Percentiles rank a stretch among this genome's conserved stretches.
phyloP scores from a whole-genome alignment of 1,139 yeast genomes.

The Hemisphaericaspora xylofermentans region DNA sequence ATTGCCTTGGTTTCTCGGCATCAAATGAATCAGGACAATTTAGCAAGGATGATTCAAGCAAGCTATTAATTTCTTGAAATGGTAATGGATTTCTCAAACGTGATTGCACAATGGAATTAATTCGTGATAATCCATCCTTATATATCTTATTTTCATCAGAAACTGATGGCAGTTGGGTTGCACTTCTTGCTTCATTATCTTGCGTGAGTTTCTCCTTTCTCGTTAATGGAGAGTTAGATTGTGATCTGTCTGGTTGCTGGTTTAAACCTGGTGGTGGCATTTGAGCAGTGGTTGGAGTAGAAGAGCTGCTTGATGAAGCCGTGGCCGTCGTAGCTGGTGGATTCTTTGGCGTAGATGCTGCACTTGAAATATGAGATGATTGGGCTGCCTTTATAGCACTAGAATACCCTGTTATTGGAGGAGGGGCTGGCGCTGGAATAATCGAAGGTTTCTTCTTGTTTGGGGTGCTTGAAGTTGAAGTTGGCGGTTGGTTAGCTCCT shows the following conservation, averaged over 20 bases:
- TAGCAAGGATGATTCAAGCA: slow-evolving; percentile 73
- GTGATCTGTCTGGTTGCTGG: slow-evolving; percentile 34
- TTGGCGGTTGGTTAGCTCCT: slow-evolving; percentile 2
- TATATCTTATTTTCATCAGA: slow-evolving; percentile 22
- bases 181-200: slow-evolving; percentile 7
- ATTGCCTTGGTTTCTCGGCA: slow-evolving; percentile 81
- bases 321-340: slow-evolving; percentile 10
- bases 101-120: slow-evolving; percentile 32
- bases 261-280: slow-evolving; percentile 28
- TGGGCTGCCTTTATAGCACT: slow-evolving; percentile 23
- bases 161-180: slow-evolving; percentile 19
- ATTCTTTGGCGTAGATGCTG: slow-evolving; percentile 11
- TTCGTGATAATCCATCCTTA: slow-evolving; percentile 31
- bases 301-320: slow-evolving; percentile 10
- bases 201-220: slow-evolving; percentile 8
- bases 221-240: slow-evolving; percentile 22
- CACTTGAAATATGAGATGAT: slow-evolving; percentile 9
- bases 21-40: slow-evolving; percentile 94
- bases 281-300: slow-evolving; percentile 13
- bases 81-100: slow-evolving; percentile 53
- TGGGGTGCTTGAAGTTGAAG: slow-evolving; percentile 5
- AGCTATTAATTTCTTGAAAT: slow-evolving; percentile 52
- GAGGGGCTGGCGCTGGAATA: slow-evolving; percentile 19
- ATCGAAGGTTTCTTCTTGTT: slow-evolving; percentile 12
- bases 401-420: slow-evolving; percentile 23